Evolutionary conservation across 1,139 yeast genomes (phyloP).

Genomic region (Yamadazyma taylorii): DNA sequence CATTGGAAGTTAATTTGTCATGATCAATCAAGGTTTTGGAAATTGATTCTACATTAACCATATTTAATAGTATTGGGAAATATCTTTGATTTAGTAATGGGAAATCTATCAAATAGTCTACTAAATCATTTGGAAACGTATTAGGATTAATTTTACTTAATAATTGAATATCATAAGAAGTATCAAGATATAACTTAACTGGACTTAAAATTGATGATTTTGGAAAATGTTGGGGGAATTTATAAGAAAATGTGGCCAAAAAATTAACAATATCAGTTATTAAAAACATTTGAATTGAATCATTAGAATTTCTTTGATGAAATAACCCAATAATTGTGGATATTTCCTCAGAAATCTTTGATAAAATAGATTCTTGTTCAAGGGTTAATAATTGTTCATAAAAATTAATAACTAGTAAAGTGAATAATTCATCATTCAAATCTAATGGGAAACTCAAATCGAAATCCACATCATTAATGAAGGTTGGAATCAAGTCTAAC

Average conservation of each 20-base stretch:
- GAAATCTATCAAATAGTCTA: slow-evolving; percentile 19
- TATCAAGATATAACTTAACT: slow-evolving; percentile 11
- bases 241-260: slow-evolving; percentile 19
- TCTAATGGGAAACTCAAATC: slow-evolving; percentile 9
- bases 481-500: slow-evolving; percentile 22
- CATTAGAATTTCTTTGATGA: slow-evolving; percentile 12
- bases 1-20: slow-evolving; percentile 18
- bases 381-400: slow-evolving; percentile 23
- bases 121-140: slow-evolving; percentile 16
- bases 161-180: slow-evolving; percentile 23
- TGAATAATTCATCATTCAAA: slow-evolving; percentile 11
- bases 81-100: slow-evolving; percentile 24
- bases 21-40: slow-evolving; percentile 20
- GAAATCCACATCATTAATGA: slow-evolving; percentile 15
- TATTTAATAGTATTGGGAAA: slow-evolving; percentile 31
- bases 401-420: slow-evolving; percentile 23
- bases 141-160: slow-evolving; percentile 26
- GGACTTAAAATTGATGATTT: slow-evolving; percentile 3
- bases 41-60: slow-evolving; percentile 20
- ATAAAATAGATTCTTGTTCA: slow-evolving; percentile 2
- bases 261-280: slow-evolving; percentile 20
- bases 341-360: too few relatives aligned
- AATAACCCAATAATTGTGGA: slow-evolving; percentile 15
- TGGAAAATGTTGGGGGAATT: slow-evolving; percentile 11
- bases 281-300: slow-evolving; percentile 16